A percentile compares a stretch with the other conserved stretches of the same genome.
Evolutionary conservation across 2,329 filamentous ascomycete species (phyloP).

Genomic region (Rhinocladiella mackenziei): DNA sequence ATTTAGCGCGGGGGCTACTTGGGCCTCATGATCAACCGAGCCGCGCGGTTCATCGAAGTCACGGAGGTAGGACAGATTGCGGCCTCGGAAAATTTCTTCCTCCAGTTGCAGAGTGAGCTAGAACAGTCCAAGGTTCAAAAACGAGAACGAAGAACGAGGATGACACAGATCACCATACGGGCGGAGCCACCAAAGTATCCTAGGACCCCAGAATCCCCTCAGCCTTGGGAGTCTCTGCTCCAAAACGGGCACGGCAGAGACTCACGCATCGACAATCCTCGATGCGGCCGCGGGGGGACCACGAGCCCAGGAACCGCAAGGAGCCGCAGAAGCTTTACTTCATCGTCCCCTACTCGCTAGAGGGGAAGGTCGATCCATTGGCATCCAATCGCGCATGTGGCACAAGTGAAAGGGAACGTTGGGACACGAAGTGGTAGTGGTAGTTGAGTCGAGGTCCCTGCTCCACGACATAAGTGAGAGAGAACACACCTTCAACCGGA

Average conservation of each 20-base stretch:
- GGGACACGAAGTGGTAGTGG: not conserved
- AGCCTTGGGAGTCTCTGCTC: constrained; percentile 12
- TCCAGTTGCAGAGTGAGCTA: constrained; percentile 18
- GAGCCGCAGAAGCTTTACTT: constrained; percentile 24
- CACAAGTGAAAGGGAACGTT: constrained; percentile 24
- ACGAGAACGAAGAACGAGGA: not conserved
- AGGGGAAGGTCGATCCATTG: constrained; percentile 24
- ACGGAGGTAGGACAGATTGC: constrained; percentile 27
- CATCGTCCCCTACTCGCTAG: constrained; percentile 23
- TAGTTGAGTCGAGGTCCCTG: too few species aligned
- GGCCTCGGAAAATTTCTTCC: constrained; percentile 24
- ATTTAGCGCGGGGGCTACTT: constrained; percentile 28
- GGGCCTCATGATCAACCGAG: constrained; percentile 27
- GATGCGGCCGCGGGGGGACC: constrained; percentile 20
- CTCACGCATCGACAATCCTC: constrained; percentile 21
- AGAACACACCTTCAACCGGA: too few species aligned
- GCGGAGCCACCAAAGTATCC: too few species aligned
- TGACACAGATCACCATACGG: not conserved
- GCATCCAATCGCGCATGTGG: constrained; percentile 23
- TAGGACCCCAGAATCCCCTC: too few species aligned
- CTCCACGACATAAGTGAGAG: too few species aligned
- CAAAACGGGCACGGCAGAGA: constrained; percentile 8
- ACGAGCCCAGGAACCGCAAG: constrained; percentile 23
- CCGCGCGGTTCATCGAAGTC: constrained; percentile 26
- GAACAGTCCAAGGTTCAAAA: not conserved